Percentiles rank a stretch among this genome's conserved stretches.
Evolutionary conservation across 495 filamentous ascomycete genomes (phyloP).

Genomic region (Aspergillus cristatus): DNA sequence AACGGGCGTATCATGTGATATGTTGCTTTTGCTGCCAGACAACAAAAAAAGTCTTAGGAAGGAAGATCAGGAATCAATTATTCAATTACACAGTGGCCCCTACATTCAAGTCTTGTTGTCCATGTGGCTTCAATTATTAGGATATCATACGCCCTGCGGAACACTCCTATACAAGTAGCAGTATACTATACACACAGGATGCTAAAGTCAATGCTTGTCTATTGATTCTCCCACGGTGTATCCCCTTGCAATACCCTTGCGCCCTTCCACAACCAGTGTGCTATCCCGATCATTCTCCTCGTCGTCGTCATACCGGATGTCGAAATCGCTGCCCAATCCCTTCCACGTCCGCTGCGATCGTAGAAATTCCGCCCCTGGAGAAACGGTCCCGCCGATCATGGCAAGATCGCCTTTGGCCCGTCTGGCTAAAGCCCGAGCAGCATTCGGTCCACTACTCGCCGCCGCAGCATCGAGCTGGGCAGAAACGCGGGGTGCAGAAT

Average conservation of each 20-base stretch:
- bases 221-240: conserved; percentile 63
- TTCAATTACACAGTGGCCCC: too few species aligned
- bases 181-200: too few species aligned
- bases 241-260: conserved; percentile 81
- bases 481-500: conserved; percentile 22
- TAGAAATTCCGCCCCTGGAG: conserved; percentile 83
- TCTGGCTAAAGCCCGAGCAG: conserved; percentile 42
- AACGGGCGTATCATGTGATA: too few species aligned
- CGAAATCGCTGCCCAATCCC: conserved; percentile 83
- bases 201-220: conserved; percentile 26
- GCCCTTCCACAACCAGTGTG: conserved; percentile 66
- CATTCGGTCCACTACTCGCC: conserved; percentile 19
- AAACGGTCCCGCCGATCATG: conserved; percentile 68
- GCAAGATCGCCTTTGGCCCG: conserved; percentile 63
- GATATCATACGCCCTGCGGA: too few species aligned
- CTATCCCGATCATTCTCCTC: conserved; percentile 29
- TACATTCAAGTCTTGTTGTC: too few species aligned
- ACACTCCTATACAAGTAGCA: too few species aligned
- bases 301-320: conserved; percentile 55
- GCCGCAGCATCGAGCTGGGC: conserved; percentile 25
- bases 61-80: too few species aligned
- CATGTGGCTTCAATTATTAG: too few species aligned
- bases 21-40: too few species aligned
- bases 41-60: too few species aligned
- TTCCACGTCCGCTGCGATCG: conserved; percentile 80